Percentiles rank a stretch among this genome's conserved stretches.
Evolutionary conservation across 225 moss, liverwort and hornwort genomes (phyloP).

Genomic region (Ulota crispa): DNA sequence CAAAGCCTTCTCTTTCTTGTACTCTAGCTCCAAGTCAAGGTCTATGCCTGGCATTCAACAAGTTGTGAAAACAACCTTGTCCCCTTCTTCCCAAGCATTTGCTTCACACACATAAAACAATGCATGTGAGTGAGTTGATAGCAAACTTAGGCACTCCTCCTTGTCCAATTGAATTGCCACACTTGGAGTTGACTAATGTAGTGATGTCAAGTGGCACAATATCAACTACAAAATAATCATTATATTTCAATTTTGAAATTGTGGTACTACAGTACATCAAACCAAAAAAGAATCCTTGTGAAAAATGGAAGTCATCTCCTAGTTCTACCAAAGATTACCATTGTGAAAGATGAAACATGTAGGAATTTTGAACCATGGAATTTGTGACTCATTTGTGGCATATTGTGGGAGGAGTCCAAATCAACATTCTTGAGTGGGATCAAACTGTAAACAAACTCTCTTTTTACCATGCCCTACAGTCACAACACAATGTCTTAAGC

Average conservation of each 20-base stretch:
- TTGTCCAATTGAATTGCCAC: too few relatives aligned
- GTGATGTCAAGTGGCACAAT: too few relatives aligned
- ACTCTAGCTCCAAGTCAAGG: slow-evolving; percentile 36
- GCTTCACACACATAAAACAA: background rate
- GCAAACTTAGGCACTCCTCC: too few relatives aligned
- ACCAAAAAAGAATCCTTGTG: background rate
- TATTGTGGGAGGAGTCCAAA: slow-evolving; percentile 77
- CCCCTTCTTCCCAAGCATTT: background rate
- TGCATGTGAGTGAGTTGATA: background rate
- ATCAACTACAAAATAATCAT: too few relatives aligned
- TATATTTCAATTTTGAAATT: too few relatives aligned
- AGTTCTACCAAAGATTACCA: background rate
- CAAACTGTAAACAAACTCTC: slow-evolving; percentile 42
- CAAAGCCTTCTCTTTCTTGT: slow-evolving; percentile 42
- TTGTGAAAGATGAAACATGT: slow-evolving; percentile 61
- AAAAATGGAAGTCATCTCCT: background rate
- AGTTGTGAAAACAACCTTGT: slow-evolving; percentile 24
- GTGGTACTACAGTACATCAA: background rate
- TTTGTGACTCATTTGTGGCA: slow-evolving; percentile 27
- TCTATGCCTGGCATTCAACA: slow-evolving; percentile 33
- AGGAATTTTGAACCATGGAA: slow-evolving; percentile 47
- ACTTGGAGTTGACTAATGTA: too few relatives aligned
- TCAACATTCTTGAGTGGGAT: slow-evolving; percentile 46
- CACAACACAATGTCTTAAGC: background rate
- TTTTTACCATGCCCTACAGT: background rate